A percentile compares a stretch with the other conserved stretches of the same genome.
Conservation (phyloP, 257 asterid species). For the Plectranthus barbatus region DNA sequence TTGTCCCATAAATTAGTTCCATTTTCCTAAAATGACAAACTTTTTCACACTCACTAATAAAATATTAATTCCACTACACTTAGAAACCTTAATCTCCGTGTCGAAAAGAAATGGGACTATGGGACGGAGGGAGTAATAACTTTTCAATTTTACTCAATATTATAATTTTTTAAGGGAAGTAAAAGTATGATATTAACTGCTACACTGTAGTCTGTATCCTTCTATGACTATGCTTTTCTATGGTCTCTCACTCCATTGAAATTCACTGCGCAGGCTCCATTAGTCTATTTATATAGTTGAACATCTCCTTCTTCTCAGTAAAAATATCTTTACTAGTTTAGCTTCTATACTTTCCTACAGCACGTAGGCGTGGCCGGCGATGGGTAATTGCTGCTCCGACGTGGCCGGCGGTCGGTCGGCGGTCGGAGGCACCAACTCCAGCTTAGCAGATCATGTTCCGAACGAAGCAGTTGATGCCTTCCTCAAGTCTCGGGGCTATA, state of each 20-base stretch:
- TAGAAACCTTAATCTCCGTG: too few species aligned
- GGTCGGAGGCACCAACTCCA: slow-evolving; percentile 60
- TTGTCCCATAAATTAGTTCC: too few species aligned
- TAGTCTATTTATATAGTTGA: neutral
- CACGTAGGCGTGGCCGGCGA: slow-evolving; percentile 28
- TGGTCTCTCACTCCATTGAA: slow-evolving; percentile 20
- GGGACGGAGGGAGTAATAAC: too few species aligned
- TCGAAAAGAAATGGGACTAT: too few species aligned
- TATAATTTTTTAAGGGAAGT: neutral
- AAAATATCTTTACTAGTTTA: slow-evolving; percentile 4
- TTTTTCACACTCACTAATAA: too few species aligned
- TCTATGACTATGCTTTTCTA: slow-evolving; percentile 10
- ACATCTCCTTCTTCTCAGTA: neutral
- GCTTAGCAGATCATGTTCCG: slow-evolving; percentile 31
- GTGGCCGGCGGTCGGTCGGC: slow-evolving; percentile 72
- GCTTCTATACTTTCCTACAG: neutral
- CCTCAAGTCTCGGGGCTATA: slow-evolving; percentile 74
- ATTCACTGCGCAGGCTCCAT: neutral
- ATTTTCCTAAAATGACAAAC: too few species aligned
- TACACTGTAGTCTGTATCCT: too few species aligned
- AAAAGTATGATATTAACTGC: slow-evolving; percentile 16
- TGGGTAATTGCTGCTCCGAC: slow-evolving; percentile 98
- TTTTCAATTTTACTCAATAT: too few species aligned
- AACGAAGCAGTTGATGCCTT: slow-evolving; percentile 85
- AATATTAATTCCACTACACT: too few species aligned